Conservation (phyloP, 2,329 filamentous ascomycete genomes). For the Claviceps paspali region DNA sequence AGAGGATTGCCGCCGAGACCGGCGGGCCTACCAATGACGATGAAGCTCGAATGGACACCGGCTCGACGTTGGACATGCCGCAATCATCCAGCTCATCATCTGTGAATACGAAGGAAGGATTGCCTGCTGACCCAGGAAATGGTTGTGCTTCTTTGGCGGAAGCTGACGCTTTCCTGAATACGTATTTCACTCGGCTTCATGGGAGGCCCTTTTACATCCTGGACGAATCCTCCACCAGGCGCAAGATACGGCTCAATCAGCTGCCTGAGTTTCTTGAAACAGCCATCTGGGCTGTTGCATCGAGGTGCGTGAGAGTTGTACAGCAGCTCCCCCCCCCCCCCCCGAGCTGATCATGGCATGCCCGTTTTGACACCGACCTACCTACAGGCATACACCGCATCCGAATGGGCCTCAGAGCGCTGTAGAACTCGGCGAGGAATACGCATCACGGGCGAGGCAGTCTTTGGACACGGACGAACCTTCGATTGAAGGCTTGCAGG, state of each 20-base stretch:
- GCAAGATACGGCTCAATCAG: constrained; percentile 54
- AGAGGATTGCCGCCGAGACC: constrained; percentile 23
- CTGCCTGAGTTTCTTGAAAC: constrained; percentile 39
- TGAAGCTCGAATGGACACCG: background rate
- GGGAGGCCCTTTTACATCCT: constrained; percentile 71
- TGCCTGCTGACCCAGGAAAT: constrained; percentile 20
- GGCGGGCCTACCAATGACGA: constrained; percentile 11
- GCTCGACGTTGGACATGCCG: background rate
- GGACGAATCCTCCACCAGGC: constrained; percentile 60
- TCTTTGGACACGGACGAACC: constrained; percentile 70
- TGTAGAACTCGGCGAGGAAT: constrained; percentile 54
- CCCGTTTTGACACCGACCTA: too few species aligned
- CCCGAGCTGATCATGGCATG: too few species aligned
- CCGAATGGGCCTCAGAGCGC: constrained; percentile 52
- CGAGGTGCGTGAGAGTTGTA: constrained; percentile 31
- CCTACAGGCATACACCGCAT: constrained; percentile 52
- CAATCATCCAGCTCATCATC: too few species aligned
- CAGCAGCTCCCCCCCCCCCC: too few species aligned
- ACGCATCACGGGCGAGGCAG: constrained; percentile 51
- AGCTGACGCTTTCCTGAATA: constrained; percentile 53
- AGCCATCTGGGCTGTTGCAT: constrained; percentile 45
- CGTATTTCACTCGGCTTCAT: constrained; percentile 67
- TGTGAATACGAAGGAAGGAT: background rate
- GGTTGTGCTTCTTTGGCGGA: constrained; percentile 31
- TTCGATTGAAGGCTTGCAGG: constrained; percentile 61